Evolutionary conservation across 2,329 filamentous ascomycete genomes (phyloP).

Genomic region (Hymenoscyphus salicellus): DNA sequence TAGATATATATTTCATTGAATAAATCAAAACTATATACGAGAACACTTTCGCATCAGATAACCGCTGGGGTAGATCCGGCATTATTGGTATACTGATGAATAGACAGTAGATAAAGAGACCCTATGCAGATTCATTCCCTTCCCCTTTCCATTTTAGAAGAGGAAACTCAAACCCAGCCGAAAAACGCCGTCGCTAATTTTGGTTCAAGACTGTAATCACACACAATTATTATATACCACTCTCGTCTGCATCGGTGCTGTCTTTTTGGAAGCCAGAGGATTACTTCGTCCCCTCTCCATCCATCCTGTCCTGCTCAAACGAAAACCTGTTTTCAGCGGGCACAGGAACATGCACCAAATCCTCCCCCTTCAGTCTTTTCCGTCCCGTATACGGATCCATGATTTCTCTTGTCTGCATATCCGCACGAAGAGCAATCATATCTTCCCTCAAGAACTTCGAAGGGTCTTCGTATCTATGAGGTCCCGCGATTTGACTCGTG

Average conservation of each 20-base stretch:
- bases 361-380: slow-evolving; percentile 25
- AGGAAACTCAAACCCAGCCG: neutral
- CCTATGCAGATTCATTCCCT: neutral
- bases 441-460: slow-evolving; percentile 21
- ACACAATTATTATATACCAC: neutral
- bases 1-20: neutral
- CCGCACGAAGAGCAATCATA: slow-evolving; percentile 15
- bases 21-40: neutral
- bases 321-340: slow-evolving; percentile 27
- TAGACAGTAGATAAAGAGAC: neutral
- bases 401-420: slow-evolving; percentile 16
- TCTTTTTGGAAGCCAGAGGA: neutral
- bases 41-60: neutral
- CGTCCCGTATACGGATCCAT: slow-evolving; percentile 22
- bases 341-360: slow-evolving; percentile 30
- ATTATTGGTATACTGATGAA: neutral
- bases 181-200: slow-evolving; percentile 17
- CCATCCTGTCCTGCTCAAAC: slow-evolving; percentile 29
- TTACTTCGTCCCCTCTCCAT: slow-evolving; percentile 14
- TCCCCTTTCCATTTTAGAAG: neutral
- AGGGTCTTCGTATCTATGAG: slow-evolving; percentile 9
- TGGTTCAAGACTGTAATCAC: neutral
- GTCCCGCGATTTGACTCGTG: neutral
- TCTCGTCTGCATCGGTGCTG: neutral
- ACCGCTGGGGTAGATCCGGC: neutral